A percentile compares a stretch with the other conserved stretches of the same genome.
phyloP scores from a whole-genome alignment of 208 protist genomes.

The Leishmania aethiopica region DNA sequence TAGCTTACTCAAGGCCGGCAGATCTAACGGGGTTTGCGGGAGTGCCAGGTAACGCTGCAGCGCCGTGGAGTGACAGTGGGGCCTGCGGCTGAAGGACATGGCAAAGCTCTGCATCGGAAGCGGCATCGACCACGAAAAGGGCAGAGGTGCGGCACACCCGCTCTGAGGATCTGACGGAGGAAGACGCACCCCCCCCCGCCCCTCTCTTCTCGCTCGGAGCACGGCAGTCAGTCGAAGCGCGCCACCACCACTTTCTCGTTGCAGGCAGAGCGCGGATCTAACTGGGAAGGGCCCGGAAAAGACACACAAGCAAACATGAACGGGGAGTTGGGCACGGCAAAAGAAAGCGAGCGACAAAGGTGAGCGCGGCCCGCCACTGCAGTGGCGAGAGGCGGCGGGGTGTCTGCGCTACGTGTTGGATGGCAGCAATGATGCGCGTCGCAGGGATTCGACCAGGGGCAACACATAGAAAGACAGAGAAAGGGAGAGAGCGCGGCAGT shows the following conservation, averaged over 20 bases:
- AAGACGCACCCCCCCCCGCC: neutral
- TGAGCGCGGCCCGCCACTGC: no score
- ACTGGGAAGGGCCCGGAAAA: neutral
- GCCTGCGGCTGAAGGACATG: neutral
- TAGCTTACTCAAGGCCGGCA: slow-evolving; percentile 39
- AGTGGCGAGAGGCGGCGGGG: neutral
- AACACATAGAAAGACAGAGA: neutral
- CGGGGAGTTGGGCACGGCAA: neutral
- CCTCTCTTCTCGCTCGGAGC: neutral
- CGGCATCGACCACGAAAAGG: neutral
- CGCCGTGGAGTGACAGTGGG: slow-evolving; percentile 7
- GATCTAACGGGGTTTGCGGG: slow-evolving; percentile 49
- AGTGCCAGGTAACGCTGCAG: slow-evolving; percentile 53
- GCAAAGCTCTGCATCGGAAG: neutral
- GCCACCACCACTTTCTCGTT: neutral
- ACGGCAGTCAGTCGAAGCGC: neutral
- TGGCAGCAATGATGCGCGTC: neutral
- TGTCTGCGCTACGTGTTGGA: neutral
- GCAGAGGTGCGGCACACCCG: neutral
- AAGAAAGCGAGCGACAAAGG: neutral
- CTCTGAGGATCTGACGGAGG: neutral
- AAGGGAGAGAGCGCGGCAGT: neutral
- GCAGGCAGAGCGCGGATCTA: neutral
- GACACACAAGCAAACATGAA: neutral
- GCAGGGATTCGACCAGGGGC: neutral